Evolutionary conservation across 1,284 basidiomycete genomes (phyloP), one percentile per base, ranked within the genome.

Genomic region (Cutaneotrichosporon mucoides): DNA sequence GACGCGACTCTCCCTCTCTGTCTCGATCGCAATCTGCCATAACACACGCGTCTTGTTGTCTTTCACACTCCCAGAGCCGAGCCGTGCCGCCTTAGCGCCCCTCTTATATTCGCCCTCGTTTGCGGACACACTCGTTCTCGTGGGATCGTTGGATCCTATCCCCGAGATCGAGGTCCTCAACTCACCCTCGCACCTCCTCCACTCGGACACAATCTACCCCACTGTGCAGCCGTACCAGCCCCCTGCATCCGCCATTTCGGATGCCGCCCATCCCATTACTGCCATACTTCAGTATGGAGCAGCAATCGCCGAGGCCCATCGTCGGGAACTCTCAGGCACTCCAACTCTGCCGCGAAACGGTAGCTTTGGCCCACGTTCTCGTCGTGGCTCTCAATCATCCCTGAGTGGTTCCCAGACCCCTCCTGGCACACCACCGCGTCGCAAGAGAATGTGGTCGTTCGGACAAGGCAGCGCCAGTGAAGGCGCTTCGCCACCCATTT

Each of bases 91-190:
- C 0, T 65, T 75, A 24, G 62, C 67, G 0, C 73, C 73, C 1
- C 50, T 75, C 5, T 62, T 75, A 6, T 70, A 70, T 51, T 70
- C 72, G 47, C 64, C 67, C 0, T 47, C 57, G 1, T 75, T 72
- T 56, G 49, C 62, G 9, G 57, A 67, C 38, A 75, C 73, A 0
- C 63, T 73, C 10, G 52, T 75, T 9, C 64, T 75, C 9, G 64
- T 75, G 34, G 72, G 68, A 12, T 63, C 68, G 1, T 43, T 56
- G 6, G 43, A 59, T 10, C 67, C 72, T 4, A 36, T 64, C 2
- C 67, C 70, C 10, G 65, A 67, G 34, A 69, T 75, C 34, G 66
- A 73, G 49, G 66, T 68, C 2, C 64, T 73, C n/a, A 61, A 61
- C 5, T 72, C 69, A 3, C 69, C 71, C 5, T 70, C 69, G 6